phyloP scores from a whole-genome alignment of 1,284 basidiomycete species.

The Tilletia setariae region DNA sequence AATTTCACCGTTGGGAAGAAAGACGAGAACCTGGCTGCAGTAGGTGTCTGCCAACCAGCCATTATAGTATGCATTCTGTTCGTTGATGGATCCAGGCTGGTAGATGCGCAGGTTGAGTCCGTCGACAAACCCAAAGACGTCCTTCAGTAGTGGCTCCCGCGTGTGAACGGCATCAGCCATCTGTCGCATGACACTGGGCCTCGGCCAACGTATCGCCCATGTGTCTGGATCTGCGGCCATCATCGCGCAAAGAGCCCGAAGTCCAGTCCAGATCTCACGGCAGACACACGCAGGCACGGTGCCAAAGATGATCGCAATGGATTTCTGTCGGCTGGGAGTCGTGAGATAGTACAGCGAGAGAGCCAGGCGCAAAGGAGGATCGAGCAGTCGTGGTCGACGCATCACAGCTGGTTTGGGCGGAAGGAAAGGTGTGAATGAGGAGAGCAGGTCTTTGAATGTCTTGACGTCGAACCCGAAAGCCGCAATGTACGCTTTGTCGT shows the following conservation, averaged over 20 bases:
- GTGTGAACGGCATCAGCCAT: neutral
- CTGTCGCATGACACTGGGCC: neutral
- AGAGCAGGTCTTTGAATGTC: neutral
- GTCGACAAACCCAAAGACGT: neutral
- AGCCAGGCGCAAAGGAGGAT: neutral
- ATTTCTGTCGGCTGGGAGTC: neutral
- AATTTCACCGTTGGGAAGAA: slow-evolving; percentile 1
- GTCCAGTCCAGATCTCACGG: neutral
- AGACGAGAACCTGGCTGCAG: neutral
- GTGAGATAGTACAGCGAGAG: slow-evolving; percentile 1
- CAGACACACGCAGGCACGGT: neutral
- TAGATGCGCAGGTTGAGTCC: neutral
- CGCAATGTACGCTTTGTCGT: neutral
- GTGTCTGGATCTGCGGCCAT: slow-evolving; percentile 1
- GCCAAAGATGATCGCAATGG: neutral
- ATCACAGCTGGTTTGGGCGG: too few relatives aligned
- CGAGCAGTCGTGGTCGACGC: neutral
- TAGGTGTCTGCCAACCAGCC: neutral
- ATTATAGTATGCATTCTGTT: too few relatives aligned
- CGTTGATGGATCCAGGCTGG: neutral
- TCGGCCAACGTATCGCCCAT: neutral
- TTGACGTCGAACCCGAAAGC: neutral
- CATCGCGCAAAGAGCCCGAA: neutral
- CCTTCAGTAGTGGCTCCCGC: neutral
- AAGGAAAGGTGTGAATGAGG: neutral